These are phyloP conservation scores for Boletus edulis DNA, from an alignment of 768 basidiomycete species.

Conservation along the genomic window DNA sequence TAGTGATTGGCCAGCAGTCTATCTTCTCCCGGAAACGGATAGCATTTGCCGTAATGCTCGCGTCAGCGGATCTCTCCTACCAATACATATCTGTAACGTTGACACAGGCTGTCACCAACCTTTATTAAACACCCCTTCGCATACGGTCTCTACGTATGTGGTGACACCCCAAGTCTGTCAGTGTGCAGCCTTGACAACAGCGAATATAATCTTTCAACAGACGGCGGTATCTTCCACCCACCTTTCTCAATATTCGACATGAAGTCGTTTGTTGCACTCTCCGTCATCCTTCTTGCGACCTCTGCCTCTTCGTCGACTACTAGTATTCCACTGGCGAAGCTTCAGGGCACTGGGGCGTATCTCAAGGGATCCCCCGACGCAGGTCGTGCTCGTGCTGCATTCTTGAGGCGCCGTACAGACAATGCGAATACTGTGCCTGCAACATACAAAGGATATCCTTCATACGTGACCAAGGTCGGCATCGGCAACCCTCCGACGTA, in stretches of 20 bases:
- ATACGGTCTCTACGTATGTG: too few relatives aligned
- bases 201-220: too few relatives aligned
- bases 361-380: slow-evolving; percentile 16
- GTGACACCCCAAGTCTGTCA: too few relatives aligned
- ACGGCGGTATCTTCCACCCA: too few relatives aligned
- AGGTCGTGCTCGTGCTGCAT: slow-evolving; percentile 14
- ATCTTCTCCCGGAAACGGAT: too few relatives aligned
- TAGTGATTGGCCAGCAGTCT: too few relatives aligned
- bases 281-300: neutral
- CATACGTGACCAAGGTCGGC: slow-evolving; percentile 22
- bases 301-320: neutral
- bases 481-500: slow-evolving; percentile 27
- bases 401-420: neutral
- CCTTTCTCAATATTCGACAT: neutral
- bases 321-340: slow-evolving; percentile 10
- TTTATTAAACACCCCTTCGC: too few relatives aligned
- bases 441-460: neutral
- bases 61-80: too few relatives aligned
- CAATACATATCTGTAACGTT: too few relatives aligned
- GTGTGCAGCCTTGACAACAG: too few relatives aligned
- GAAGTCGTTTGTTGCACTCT: neutral
- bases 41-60: too few relatives aligned
- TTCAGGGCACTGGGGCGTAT: slow-evolving; percentile 9
- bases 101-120: too few relatives aligned
- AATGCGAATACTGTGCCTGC: slow-evolving; percentile 9